A percentile compares a stretch with the other conserved stretches of the same genome.
Evolutionary conservation across 768 basidiomycete species (phyloP).

Genomic region (Pisolithus microcarpus): DNA sequence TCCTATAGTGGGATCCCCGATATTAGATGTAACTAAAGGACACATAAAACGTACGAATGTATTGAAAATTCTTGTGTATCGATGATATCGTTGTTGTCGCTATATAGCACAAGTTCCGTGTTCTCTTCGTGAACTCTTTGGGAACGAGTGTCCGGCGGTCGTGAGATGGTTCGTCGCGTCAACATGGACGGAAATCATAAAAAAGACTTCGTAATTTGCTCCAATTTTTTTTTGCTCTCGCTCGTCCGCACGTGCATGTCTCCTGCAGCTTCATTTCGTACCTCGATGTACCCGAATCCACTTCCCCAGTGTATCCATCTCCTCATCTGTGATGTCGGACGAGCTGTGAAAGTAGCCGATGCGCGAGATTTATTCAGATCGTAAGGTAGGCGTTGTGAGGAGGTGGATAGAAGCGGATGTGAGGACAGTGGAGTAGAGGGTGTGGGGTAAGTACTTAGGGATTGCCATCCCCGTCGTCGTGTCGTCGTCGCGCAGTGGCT

Average conservation of each 20-base stretch:
- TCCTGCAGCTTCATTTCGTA: slow-evolving; percentile 2
- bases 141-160: no score
- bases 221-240: slow-evolving; percentile 26
- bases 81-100: neutral
- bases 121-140: slow-evolving; percentile 2
- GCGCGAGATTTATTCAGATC: slow-evolving; percentile 52
- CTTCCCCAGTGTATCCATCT: slow-evolving; percentile 47
- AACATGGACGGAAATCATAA: neutral
- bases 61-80: neutral
- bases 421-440: slow-evolving; percentile 57
- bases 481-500: no score
- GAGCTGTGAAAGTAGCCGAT: slow-evolving; percentile 44
- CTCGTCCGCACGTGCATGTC: neutral
- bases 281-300: slow-evolving; percentile 36
- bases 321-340: slow-evolving; percentile 35
- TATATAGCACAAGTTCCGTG: no score
- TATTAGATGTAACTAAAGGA: no score
- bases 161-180: neutral
- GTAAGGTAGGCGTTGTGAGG: slow-evolving; percentile 53
- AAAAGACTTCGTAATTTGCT: slow-evolving; percentile 30
- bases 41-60: neutral
- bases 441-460: slow-evolving; percentile 51
- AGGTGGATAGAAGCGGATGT: slow-evolving; percentile 64
- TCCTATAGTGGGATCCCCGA: neutral
- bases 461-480: slow-evolving; percentile 16